phyloP scores from a whole-genome alignment of 805 yeast genomes.

The Wickerhamomyces subpelliculosus region DNA sequence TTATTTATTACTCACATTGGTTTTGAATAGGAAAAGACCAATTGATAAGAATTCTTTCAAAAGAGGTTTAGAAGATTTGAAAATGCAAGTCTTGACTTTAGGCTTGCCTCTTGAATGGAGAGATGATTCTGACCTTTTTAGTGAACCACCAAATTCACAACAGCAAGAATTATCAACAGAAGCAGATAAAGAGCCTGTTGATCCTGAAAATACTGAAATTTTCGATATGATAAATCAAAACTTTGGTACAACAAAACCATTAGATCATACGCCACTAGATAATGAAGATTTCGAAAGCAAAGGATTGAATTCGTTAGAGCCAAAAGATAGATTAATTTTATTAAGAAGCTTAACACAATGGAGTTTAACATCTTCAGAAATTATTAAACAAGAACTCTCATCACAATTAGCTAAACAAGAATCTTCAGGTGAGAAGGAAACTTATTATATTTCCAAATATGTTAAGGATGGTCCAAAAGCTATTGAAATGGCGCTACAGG shows the following conservation, averaged over 20 bases:
- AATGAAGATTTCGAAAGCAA: slow-evolving; percentile 8
- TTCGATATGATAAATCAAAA: slow-evolving; percentile 7
- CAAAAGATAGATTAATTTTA: slow-evolving; percentile 18
- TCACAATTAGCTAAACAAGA: slow-evolving; percentile 9
- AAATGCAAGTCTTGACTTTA: slow-evolving; percentile 3
- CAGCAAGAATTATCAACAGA: neutral
- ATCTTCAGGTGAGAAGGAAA: slow-evolving; percentile 18
- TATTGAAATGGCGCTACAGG: slow-evolving; percentile 10
- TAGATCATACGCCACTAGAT: slow-evolving; percentile 16
- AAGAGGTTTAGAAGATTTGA: slow-evolving; percentile 14
- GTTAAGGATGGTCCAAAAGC: slow-evolving; percentile 17
- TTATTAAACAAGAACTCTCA: slow-evolving; percentile 9
- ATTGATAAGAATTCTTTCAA: slow-evolving; percentile 2
- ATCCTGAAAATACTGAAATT: slow-evolving; percentile 12
- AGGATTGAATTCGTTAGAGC: slow-evolving; percentile 15
- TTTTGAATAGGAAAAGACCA: too few species aligned
- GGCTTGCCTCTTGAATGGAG: slow-evolving; percentile 25
- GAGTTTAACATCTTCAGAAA: slow-evolving; percentile 14
- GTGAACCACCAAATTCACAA: slow-evolving; percentile 4
- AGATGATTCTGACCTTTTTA: slow-evolving; percentile 15
- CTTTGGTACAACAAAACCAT: slow-evolving; percentile 11
- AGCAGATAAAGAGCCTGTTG: slow-evolving; percentile 11
- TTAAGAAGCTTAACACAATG: slow-evolving; percentile 17
- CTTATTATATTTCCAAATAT: slow-evolving; percentile 18
- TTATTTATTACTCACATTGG: too few species aligned